phyloP scores from a whole-genome alignment of 768 basidiomycete species.

The Leucocoprinus sp. region DNA sequence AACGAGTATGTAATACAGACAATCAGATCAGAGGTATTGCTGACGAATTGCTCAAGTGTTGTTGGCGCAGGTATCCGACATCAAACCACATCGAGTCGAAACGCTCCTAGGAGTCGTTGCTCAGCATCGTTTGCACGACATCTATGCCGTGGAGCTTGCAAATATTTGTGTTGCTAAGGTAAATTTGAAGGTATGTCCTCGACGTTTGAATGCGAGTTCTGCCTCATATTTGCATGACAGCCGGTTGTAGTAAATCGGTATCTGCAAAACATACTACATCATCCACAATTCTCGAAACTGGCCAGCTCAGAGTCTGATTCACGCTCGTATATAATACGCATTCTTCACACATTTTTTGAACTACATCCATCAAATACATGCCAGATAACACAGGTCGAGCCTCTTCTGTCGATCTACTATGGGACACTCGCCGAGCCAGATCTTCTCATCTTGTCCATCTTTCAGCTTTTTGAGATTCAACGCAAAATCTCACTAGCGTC shows the following conservation, averaged over 20 bases:
- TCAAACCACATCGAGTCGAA: constrained; percentile 58
- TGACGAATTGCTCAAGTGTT: constrained; percentile 14
- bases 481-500: constrained; percentile 56
- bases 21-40: neutral
- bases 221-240: constrained; percentile 23
- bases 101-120: constrained; percentile 58
- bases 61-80: constrained; percentile 22
- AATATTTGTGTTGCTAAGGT: constrained; percentile 29
- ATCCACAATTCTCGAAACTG: constrained; percentile 49
- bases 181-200: constrained; percentile 52
- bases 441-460: constrained; percentile 59
- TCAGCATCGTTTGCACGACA: constrained; percentile 47
- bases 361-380: constrained; percentile 78
- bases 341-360: constrained; percentile 62
- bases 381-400: constrained; percentile 76
- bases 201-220: neutral
- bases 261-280: constrained; percentile 69
- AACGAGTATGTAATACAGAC: constrained; percentile 10
- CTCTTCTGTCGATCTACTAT: constrained; percentile 64
- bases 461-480: constrained; percentile 70
- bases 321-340: constrained; percentile 39
- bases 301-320: constrained; percentile 25
- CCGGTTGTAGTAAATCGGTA: constrained; percentile 67
- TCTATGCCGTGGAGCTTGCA: constrained; percentile 35
- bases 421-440: constrained; percentile 67